Base-by-base conservation (phyloP, 805 yeast genomes). In the Hanseniaspora jakobsenii region DNA sequence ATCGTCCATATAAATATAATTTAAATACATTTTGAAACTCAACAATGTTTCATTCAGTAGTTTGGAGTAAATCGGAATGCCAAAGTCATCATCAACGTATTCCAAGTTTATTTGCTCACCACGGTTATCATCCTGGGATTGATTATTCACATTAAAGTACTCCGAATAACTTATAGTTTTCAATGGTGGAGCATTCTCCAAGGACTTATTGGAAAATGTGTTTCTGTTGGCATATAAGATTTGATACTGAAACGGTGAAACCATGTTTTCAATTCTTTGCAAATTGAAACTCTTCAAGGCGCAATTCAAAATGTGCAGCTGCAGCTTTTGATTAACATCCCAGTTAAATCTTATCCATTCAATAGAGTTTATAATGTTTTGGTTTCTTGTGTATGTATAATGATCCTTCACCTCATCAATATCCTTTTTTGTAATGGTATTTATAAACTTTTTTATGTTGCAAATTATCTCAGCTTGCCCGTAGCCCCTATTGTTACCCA, bases 271-370 rank as follows among this genome's bases (percentile, higher is more conserved):
- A 31, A 66, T 46, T 29, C 65, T 48, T 38, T 53, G 53, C 12
- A 66, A 49, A 17, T 65, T 57, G 2, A 64, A 62, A 21, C 55
- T 44, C 4, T 51, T 47, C 19, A 64, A 55, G 9, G 66, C 38
- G 3, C 59, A 27, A 3, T 46, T 43, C 3, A 66, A 43, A n/a
- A 66, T 55, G 14, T 47, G 41, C 35, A 47, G 54, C 48, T 66
- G 70, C 12, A 57, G 43, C 1, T 32, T 34, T 1, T 61, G 44
- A 41, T 62, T 61, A 23, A 66, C 50, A 52, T 66, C 71, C 71
- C 71, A 66, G 48, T 66, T 66, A 31, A 66, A 55, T 43, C 71
- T 51, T 3, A 66, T 58, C 60, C 68, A 66, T 24, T 56, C 56
- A 3, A 66, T 58, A 19, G 58, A 49, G 14, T 56, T 52, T 21